Evolutionary conservation across 2,329 filamentous ascomycete species (phyloP), one percentile per base, ranked within the genome.

Genomic region (Ophiostoma pallidulum): DNA sequence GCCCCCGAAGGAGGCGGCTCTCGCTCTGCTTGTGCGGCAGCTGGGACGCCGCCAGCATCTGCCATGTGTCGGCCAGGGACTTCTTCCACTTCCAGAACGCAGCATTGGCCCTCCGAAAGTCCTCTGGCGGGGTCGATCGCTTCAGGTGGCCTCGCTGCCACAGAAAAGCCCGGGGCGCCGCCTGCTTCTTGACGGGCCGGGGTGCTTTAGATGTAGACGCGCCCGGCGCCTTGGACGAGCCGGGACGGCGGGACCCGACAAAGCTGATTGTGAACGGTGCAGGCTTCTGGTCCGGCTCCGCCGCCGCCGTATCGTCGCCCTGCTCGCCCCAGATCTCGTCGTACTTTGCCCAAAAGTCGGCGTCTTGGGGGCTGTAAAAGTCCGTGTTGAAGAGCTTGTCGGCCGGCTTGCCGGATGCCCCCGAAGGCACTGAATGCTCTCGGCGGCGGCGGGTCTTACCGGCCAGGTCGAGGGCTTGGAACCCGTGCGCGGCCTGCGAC

Each of bases 1-100:
- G 50, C 56, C 59, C 60, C 55, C 58, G 58, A 49, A 45, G 43
- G 10, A 37, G 26, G 4, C 24, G 19, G 24, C 14, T 51, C n/a
- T 40, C 31, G 20, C 19, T 35, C 1, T 20, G 40, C 1, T 31
- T 13, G 6, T 22, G 28, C 13, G 52, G 53, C 3, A 54, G 41
- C 32, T 47, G 32, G 9, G 19, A 14, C 16, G 22, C n/a, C 19
- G 45, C 36, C 14, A 52, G 29, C 43, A 52, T 46, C 13, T 41
- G 19, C 52, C 52, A 50, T 2, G 51, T 54, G n/a, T 41, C 39
- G 2, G 36, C 37, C 6, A 56, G 18, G 4, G 18, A 3, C 13
- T 47, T 37, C 37, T 54, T 56, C 54, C 54, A 56, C 8, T 31
- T 20, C 45, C 37, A 51, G 5, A 47, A 52, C 13, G 28, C 33